These are phyloP conservation scores for Phytophthora multivora DNA, from an alignment of 352 stramenopile species.

Conservation along the genomic window DNA sequence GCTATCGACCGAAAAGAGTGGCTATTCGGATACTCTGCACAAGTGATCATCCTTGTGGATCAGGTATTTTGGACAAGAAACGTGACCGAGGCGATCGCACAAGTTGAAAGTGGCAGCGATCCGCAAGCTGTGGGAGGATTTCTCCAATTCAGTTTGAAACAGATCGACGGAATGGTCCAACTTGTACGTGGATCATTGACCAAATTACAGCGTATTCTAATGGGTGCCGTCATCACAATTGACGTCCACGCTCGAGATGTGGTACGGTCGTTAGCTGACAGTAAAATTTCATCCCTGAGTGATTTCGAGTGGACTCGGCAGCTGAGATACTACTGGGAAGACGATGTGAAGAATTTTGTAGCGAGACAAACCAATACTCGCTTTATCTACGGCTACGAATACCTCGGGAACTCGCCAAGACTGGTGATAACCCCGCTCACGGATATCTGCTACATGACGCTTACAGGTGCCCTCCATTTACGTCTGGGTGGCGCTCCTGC, in stretches of 20 bases:
- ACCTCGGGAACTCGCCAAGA: slow-evolving; percentile 81
- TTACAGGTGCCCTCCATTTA: slow-evolving; percentile 94
- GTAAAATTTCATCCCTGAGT: slow-evolving; percentile 74
- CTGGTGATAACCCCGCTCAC: slow-evolving; percentile 87
- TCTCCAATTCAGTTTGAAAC: slow-evolving; percentile 88
- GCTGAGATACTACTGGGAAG: slow-evolving; percentile 89
- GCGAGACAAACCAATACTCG: slow-evolving; percentile 81
- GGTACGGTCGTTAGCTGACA: slow-evolving; percentile 81
- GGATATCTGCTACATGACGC: slow-evolving; percentile 94
- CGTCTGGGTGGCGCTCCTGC: slow-evolving; percentile 92
- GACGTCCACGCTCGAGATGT: slow-evolving; percentile 93
- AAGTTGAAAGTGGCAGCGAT: slow-evolving; percentile 74
- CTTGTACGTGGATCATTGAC: slow-evolving; percentile 84
- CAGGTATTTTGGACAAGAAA: slow-evolving; percentile 93
- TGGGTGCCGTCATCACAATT: slow-evolving; percentile 92
- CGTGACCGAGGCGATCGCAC: slow-evolving; percentile 78
- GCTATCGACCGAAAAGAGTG: slow-evolving; percentile 89
- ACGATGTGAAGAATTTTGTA: slow-evolving; percentile 88
- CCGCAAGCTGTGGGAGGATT: slow-evolving; percentile 79
- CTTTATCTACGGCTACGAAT: slow-evolving; percentile 89
- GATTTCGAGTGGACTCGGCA: slow-evolving; percentile 94
- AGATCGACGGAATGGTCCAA: slow-evolving; percentile 94
- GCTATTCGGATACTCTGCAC: slow-evolving; percentile 90
- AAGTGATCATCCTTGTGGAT: slow-evolving; percentile 90
- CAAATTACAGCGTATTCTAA: slow-evolving; percentile 89